Conservation (phyloP, 1,139 yeast genomes). For the Kodamaea ohmeri region DNA sequence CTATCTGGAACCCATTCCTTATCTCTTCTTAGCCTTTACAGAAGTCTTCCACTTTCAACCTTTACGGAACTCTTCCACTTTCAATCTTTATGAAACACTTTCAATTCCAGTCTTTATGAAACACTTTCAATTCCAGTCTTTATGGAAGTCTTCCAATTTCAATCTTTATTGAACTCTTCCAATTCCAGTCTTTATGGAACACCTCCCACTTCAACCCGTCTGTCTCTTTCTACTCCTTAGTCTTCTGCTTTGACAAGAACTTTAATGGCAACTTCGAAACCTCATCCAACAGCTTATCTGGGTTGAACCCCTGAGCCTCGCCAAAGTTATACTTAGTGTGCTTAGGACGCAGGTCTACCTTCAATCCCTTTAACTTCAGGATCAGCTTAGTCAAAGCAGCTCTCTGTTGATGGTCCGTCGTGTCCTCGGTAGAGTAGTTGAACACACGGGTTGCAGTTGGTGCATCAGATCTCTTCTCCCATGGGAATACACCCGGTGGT, state of each 20-base stretch:
- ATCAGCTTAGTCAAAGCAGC: conserved; percentile 9
- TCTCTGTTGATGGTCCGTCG: conserved; percentile 6
- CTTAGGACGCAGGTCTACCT: conserved; percentile 9
- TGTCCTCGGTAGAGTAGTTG: conserved; percentile 9
- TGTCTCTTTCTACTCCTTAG: conserved; percentile 7
- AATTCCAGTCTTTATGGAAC: too few relatives aligned
- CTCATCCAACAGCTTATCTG: conserved; percentile 26
- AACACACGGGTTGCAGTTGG: conserved; percentile 18
- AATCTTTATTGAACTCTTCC: too few relatives aligned
- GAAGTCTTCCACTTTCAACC: too few relatives aligned
- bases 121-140: too few relatives aligned
- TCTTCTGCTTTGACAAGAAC: conserved; percentile 18
- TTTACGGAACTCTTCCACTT: too few relatives aligned
- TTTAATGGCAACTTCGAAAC: conserved; percentile 26
- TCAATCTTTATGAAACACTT: too few relatives aligned
- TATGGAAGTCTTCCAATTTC: neutral
- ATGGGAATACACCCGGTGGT: conserved; percentile 34
- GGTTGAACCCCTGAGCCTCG: conserved; percentile 19
- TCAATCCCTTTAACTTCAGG: conserved; percentile 13
- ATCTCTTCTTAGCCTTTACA: too few relatives aligned
- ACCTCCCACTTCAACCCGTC: neutral
- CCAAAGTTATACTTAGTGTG: conserved; percentile 13
- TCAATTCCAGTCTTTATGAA: too few relatives aligned
- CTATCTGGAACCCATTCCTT: too few relatives aligned
- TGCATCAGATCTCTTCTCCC: conserved; percentile 33